Percentiles rank a stretch among this genome's conserved stretches.
phyloP scores from a whole-genome alignment of 495 filamentous ascomycete genomes.

The Trichoderma gamsii region DNA sequence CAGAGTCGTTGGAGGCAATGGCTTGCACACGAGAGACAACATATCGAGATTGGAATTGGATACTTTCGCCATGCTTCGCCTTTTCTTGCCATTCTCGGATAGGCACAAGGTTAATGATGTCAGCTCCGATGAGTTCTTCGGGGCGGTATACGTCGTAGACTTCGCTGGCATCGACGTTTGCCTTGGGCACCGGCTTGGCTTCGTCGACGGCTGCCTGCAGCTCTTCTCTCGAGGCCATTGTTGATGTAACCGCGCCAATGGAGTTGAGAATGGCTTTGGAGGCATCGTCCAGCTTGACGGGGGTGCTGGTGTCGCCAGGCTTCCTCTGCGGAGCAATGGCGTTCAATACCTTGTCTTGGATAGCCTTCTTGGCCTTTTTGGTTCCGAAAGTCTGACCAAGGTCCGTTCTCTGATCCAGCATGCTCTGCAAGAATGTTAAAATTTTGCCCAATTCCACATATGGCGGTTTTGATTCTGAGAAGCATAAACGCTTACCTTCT shows the following conservation, averaged over 20 bases:
- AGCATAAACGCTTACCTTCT: conserved; percentile 25
- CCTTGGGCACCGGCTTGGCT: conserved; percentile 69
- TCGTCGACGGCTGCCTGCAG: conserved; percentile 62
- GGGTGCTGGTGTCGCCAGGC: conserved; percentile 35
- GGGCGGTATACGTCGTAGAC: conserved; percentile 79
- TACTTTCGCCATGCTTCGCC: conserved; percentile 48
- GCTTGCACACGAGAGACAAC: conserved; percentile 56
- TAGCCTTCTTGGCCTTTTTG: conserved; percentile 84
- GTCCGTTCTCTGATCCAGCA: conserved; percentile 55
- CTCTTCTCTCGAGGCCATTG: conserved; percentile 53
- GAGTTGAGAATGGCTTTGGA: conserved; percentile 57
- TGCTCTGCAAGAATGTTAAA: conserved; percentile 40
- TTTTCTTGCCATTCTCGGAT: conserved; percentile 72
- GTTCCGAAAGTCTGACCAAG: conserved; percentile 90
- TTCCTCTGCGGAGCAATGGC: conserved; percentile 50
- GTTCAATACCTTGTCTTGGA: conserved; percentile 69
- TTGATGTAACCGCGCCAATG: conserved; percentile 51
- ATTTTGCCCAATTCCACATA: background rate
- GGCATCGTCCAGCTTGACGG: conserved; percentile 46
- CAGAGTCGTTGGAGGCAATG: conserved; percentile 52
- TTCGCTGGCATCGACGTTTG: conserved; percentile 63
- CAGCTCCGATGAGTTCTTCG: conserved; percentile 57
- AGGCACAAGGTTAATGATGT: conserved; percentile 53
- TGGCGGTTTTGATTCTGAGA: conserved; percentile 29
- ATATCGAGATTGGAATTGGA: conserved; percentile 58